phyloP scores from a whole-genome alignment of 2,329 filamentous ascomycete species.

The Cladosporium colombiae region DNA sequence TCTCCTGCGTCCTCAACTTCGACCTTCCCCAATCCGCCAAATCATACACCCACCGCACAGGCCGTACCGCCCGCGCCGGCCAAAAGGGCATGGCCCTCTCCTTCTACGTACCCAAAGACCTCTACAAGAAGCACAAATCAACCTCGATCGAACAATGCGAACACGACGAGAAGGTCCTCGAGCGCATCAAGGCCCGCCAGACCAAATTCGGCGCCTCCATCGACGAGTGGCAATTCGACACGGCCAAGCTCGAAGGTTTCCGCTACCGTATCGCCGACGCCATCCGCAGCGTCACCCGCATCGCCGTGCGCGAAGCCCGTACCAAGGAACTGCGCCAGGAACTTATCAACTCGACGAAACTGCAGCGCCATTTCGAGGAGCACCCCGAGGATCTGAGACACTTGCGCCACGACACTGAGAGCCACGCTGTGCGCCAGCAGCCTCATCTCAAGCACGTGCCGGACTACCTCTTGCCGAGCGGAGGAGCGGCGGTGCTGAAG shows the following conservation, averaged over 20 bases:
- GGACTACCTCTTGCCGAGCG: constrained; percentile 80
- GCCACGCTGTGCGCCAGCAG: constrained; percentile 80
- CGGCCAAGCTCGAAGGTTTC: constrained; percentile 90
- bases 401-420: constrained; percentile 84
- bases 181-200: constrained; percentile 78
- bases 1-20: constrained; percentile 94
- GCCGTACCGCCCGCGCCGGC: constrained; percentile 86
- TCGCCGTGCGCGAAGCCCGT: constrained; percentile 86
- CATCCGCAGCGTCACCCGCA: constrained; percentile 82
- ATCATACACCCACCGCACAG: constrained; percentile 96
- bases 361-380: constrained; percentile 95
- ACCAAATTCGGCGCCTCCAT: constrained; percentile 75
- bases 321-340: constrained; percentile 86
- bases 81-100: constrained; percentile 94
- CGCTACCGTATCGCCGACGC: constrained; percentile 94
- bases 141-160: constrained; percentile 74
- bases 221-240: constrained; percentile 91
- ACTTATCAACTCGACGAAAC: constrained; percentile 87
- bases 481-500: constrained; percentile 66
- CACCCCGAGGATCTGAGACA: constrained; percentile 88
- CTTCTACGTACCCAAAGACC: constrained; percentile 80
- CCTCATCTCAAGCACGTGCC: constrained; percentile 91
- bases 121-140: constrained; percentile 85
- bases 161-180: constrained; percentile 81
- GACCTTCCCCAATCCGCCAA: constrained; percentile 85